A percentile compares a stretch with the other conserved stretches of the same genome.
phyloP scores from a whole-genome alignment of 257 asterid genomes.

The Echium plantagineum region DNA sequence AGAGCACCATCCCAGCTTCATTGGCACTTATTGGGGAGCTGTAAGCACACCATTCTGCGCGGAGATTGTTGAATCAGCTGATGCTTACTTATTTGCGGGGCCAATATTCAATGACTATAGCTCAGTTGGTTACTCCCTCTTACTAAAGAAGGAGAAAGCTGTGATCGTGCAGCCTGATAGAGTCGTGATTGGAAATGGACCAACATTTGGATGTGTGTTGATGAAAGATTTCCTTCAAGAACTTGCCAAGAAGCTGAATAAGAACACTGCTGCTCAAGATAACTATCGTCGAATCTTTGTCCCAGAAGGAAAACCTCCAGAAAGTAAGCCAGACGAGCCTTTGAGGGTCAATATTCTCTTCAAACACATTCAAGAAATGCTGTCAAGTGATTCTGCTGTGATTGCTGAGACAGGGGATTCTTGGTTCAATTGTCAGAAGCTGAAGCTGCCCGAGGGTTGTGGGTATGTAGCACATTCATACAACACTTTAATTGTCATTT shows the following conservation, averaged over 20 bases:
- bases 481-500: no score
- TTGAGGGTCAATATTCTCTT: constrained; percentile 19
- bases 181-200: constrained; percentile 16
- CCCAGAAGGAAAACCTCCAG: constrained; percentile 17
- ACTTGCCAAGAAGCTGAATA: constrained; percentile 15
- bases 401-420: constrained; percentile 25
- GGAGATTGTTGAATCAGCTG: constrained; percentile 20
- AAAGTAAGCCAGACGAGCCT: constrained; percentile 12
- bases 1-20: constrained; percentile 15
- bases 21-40: constrained; percentile 24
- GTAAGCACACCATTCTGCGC: constrained; percentile 17
- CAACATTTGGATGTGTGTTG: constrained; percentile 20
- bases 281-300: constrained; percentile 17
- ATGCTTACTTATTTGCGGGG: constrained; percentile 20
- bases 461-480: constrained; percentile 7
- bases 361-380: constrained; percentile 16
- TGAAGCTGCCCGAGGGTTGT: constrained; percentile 17
- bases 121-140: constrained; percentile 20
- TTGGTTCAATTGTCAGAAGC: constrained; percentile 28
- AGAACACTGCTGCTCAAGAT: constrained; percentile 14
- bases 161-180: constrained; percentile 19
- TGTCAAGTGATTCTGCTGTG: constrained; percentile 15
- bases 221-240: constrained; percentile 18
- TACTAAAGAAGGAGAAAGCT: constrained; percentile 14
- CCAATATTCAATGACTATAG: constrained; percentile 24